These are phyloP conservation scores for Heterococcus sp. DNA, from an alignment of 108 stramenopile species.

Conservation along the genomic window DNA sequence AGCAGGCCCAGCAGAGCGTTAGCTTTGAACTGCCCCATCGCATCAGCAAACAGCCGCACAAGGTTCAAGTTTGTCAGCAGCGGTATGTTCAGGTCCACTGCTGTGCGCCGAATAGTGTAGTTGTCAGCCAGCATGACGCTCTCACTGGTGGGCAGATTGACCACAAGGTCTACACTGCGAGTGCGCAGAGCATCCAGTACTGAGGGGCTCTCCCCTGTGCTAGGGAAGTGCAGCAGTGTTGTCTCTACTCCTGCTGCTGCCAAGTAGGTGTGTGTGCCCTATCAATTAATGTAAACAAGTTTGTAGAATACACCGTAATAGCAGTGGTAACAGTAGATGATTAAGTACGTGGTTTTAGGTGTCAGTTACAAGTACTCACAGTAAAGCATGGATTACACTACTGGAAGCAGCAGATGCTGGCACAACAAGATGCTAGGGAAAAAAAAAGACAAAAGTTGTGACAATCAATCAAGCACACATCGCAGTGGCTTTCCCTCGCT, in stretches of 20 bases:
- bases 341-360: no score
- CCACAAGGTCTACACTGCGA: conserved; percentile 82
- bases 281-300: no score
- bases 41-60: conserved; percentile 67
- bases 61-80: conserved; percentile 90
- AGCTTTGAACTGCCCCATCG: conserved; percentile 64
- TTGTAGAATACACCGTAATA: no score
- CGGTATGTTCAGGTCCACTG: conserved; percentile 81
- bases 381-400: no score
- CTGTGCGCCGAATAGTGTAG: conserved; percentile 88
- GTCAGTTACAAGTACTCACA: no score
- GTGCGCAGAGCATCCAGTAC: conserved; percentile 72
- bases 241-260: conserved; percentile 60
- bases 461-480: no score
- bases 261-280: conserved; percentile 61
- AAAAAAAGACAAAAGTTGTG: no score
- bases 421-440: no score
- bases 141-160: conserved; percentile 87
- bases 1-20: conserved; percentile 36
- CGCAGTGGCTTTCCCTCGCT: no score
- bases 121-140: conserved; percentile 77
- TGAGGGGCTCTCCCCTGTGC: conserved; percentile 41
- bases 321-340: no score
- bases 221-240: conserved; percentile 66
- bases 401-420: no score